phyloP scores from a whole-genome alignment of 2,329 filamentous ascomycete species.

The Acrocalymma vagum region DNA sequence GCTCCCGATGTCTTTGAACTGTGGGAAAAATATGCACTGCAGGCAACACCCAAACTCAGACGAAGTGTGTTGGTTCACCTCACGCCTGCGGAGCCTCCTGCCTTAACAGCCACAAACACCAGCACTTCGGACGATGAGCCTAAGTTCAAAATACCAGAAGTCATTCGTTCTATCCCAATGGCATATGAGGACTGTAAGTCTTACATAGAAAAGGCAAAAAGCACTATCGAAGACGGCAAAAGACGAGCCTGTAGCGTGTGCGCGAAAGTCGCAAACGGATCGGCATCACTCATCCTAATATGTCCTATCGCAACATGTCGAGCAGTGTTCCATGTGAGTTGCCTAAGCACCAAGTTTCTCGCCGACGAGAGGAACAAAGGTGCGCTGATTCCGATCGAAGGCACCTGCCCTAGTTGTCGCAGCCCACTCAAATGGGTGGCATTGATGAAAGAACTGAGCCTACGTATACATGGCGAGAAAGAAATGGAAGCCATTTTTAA shows the following conservation, averaged over 20 bases:
- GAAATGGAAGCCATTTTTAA: slow-evolving; percentile 76
- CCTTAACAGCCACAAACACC: slow-evolving; percentile 25
- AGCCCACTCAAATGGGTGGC: slow-evolving; percentile 73
- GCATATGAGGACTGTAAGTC: slow-evolving; percentile 60
- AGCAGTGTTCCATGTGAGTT: slow-evolving; percentile 63
- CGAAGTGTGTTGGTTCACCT: slow-evolving; percentile 37
- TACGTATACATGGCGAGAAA: slow-evolving; percentile 74
- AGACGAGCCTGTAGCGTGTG: slow-evolving; percentile 60
- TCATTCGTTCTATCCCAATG: slow-evolving; percentile 56
- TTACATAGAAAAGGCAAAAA: slow-evolving; percentile 61
- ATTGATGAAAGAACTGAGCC: slow-evolving; percentile 82
- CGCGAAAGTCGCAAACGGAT: slow-evolving; percentile 44
- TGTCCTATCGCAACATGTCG: slow-evolving; percentile 61
- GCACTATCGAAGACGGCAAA: slow-evolving; percentile 23
- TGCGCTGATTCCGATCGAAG: slow-evolving; percentile 71
- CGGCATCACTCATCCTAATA: slow-evolving; percentile 56
- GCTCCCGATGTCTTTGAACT: slow-evolving; percentile 70
- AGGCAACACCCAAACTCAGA: slow-evolving; percentile 31
- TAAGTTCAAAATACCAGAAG: slow-evolving; percentile 28
- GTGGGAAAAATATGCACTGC: slow-evolving; percentile 68
- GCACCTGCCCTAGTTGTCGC: slow-evolving; percentile 76
- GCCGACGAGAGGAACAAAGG: slow-evolving; percentile 46
- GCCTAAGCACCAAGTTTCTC: slow-evolving; percentile 63
- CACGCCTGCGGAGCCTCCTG: slow-evolving; percentile 37
- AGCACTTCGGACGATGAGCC: slow-evolving; percentile 5